A percentile compares a stretch with the other conserved stretches of the same genome.
Conservation (phyloP, 306 rosid species). For the Quercus aquifolioides region DNA sequence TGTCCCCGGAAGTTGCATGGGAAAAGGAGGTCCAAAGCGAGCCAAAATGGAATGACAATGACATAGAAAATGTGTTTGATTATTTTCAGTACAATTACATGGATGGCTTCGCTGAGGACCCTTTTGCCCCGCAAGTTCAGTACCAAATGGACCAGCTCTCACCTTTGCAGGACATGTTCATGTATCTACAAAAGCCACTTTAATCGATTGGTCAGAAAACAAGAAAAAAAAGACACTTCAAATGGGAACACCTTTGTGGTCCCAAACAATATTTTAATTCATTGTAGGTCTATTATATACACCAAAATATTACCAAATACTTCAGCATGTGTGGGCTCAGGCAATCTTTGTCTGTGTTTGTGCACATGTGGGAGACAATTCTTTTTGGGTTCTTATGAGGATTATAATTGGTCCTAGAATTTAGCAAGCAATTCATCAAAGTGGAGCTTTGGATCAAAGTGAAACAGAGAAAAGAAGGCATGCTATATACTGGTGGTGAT, state of each 20-base stretch:
- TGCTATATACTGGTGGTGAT: not conserved
- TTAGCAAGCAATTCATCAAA: not conserved
- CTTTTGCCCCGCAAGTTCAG: conserved; percentile 48
- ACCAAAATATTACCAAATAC: not conserved
- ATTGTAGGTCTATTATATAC: not conserved
- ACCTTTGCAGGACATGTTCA: conserved; percentile 63
- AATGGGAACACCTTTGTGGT: conserved; percentile 5
- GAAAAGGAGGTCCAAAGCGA: conserved; percentile 80
- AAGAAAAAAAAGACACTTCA: not conserved
- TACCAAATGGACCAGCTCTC: conserved; percentile 52
- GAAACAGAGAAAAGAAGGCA: too few relatives aligned
- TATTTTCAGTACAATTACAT: conserved; percentile 41
- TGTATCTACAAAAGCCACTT: conserved; percentile 37
- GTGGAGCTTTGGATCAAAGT: not conserved
- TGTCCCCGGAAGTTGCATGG: conserved; percentile 65
- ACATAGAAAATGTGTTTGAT: conserved; percentile 33
- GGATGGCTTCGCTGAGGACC: conserved; percentile 47
- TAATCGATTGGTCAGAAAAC: not conserved
- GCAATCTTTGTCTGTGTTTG: not conserved
- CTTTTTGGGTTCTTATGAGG: too few relatives aligned
- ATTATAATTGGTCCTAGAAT: not conserved
- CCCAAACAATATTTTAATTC: conserved; percentile 9
- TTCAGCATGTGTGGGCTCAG: not conserved
- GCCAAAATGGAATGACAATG: conserved; percentile 50
- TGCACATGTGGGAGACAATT: not conserved